Evolutionary conservation across 1,284 basidiomycete species (phyloP), one percentile per base, ranked within the genome.

Genomic region (Volvariella volvacea): DNA sequence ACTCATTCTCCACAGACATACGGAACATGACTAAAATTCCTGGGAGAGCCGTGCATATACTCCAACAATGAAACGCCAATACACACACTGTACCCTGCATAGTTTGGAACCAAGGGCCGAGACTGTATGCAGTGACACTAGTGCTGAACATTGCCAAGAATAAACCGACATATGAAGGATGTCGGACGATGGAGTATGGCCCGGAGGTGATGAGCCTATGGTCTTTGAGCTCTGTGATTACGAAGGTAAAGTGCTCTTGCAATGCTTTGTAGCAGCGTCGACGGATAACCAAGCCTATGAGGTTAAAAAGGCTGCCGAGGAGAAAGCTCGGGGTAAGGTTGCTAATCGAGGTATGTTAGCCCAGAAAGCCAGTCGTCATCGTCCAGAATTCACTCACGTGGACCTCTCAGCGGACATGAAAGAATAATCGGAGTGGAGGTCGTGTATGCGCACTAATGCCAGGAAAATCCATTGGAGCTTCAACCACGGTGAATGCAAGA

Each of bases 131-230:
- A 32, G 31, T 25, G 2, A 22, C 6, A 37, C 19, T 3, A 2
- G 15, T 4, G 9, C 42, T 33, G 21, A 38, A 3, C n/a, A 3
- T 4, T 3, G 32, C 33, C 7, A 28, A 3, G 3, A 38, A 7
- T n/a, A 4, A 8, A 4, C 45, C 60, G 0, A 51, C 52, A 32
- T 63, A 63, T 6, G 56, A 51, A 8, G 62, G 61, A 47, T 64
- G 58, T 0, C 62, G 52, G 3, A 63, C 58, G 33, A 61, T 6
- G 3, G 48, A 31, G 49, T 63, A 63, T 25, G 42, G 42, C 1
- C 59, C 60, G 1, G 42, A 10, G 1, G 58, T 63, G 38, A 62
- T 46, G 25, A 63, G 58, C 15, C 36, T 37, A 16, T 63, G 61
- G 1, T 48, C 25, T 17, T 51, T 49, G 6, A 49, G 56, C 25